These are phyloP conservation scores for Hymenoscyphus fructigenus DNA, from an alignment of 2,329 filamentous ascomycete genomes.

Conservation along the genomic window DNA sequence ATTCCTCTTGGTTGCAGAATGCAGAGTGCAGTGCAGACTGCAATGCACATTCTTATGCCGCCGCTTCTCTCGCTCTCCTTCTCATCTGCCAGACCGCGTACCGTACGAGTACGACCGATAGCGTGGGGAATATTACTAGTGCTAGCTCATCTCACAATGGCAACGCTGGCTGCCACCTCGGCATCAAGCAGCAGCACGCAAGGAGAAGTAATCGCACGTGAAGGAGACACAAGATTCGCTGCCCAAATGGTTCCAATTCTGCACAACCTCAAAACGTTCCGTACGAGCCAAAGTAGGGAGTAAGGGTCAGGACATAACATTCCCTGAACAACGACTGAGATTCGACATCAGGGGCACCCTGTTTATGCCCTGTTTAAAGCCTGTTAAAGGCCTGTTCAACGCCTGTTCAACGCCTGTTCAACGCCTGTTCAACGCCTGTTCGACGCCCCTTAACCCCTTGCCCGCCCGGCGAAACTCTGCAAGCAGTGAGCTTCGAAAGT, in stretches of 20 bases:
- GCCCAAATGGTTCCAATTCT: neutral
- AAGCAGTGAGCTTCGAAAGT: constrained; percentile 1
- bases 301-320: neutral
- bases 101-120: constrained; percentile 3
- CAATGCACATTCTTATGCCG: neutral
- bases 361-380: neutral
- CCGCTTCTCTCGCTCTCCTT: neutral
- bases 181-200: neutral
- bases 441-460: constrained; percentile 1
- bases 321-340: neutral
- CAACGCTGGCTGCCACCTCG: neutral
- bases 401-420: too few species aligned
- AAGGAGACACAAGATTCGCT: neutral
- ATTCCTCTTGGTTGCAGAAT: neutral
- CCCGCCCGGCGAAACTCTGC: constrained; percentile 1
- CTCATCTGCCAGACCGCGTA: neutral
- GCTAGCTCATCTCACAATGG: too few species aligned
- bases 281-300: neutral
- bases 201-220: neutral
- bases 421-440: neutral
- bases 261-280: neutral
- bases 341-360: neutral
- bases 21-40: neutral
- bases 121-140: constrained; percentile 1
- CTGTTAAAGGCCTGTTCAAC: neutral